Base-by-base conservation (phyloP, 495 filamentous ascomycete species). In the Aspergillus nanangensis region DNA sequence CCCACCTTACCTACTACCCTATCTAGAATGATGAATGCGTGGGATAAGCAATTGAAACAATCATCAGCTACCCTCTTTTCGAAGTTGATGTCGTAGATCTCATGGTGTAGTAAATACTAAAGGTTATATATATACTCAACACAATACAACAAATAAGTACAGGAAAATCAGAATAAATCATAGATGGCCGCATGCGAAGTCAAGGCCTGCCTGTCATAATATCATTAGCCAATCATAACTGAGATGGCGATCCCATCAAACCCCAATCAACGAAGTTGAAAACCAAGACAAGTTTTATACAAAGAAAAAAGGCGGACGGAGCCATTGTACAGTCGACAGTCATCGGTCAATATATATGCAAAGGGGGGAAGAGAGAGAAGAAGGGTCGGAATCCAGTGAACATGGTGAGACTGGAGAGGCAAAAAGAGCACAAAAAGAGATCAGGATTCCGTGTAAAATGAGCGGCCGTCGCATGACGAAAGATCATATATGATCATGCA, bases 181-280 rank as follows among this genome's bases (percentile, higher is more conserved):
- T 52, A 13, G 45, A 44, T 32, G 34, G 34, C 15, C 21, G 27
- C 20, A 46, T 38, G 44, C 40, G 34, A 51, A 51, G 24, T 41
- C 31, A 40, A 22, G 20, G 11, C 23, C 50, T 22, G 29, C 40
- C 35, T 52, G 44, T 32, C 43, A 33, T 34, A 18, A 37, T 43
- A 47, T 53, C 49, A 51, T 53, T 53, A 55, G 48, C 44, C 53
- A 52, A 48, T 15, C 49, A 31, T 58, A 22, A 48, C 20, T 21
- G 35, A 45, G 35, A 38, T 20, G 21, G 24, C n/a, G 10, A 23
- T 54, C 39, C 24, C 47, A 43, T 39, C 11, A 23, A 18, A 31
- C 17, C 50, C 31, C 21, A 25, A 37, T 44, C 41, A 39, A 27
- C 17, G 38, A 31, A 32, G 19, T 42, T 23, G 21, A 22, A n/a